These are phyloP conservation scores for Lagenaria siceraria DNA, from an alignment of 306 rosid genomes.

Conservation along the genomic window DNA sequence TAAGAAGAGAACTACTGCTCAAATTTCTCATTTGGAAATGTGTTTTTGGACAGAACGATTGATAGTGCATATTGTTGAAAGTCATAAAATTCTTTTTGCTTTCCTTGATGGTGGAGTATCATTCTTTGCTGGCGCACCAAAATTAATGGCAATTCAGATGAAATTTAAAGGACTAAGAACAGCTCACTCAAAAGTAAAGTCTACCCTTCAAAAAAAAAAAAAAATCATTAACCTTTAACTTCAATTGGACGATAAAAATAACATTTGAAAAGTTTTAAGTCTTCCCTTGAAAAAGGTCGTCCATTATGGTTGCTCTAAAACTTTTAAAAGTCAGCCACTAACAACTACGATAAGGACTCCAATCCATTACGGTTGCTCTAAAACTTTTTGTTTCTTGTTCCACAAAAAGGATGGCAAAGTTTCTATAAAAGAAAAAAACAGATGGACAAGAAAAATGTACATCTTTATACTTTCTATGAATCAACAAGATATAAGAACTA, in stretches of 20 bases:
- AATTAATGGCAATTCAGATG: not conserved
- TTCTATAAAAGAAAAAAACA: not conserved
- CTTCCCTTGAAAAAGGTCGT: not conserved
- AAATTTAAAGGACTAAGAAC: not conserved
- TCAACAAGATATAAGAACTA: not conserved
- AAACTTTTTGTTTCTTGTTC: not conserved
- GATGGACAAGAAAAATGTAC: not conserved
- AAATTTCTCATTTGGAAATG: not conserved
- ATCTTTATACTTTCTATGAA: not conserved
- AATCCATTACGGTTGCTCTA: too few species aligned
- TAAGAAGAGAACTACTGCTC: not conserved
- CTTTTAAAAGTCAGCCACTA: too few species aligned
- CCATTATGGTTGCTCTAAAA: too few species aligned
- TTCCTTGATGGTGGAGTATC: not conserved
- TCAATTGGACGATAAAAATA: too few species aligned
- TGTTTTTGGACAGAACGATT: not conserved
- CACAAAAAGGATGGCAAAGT: not conserved
- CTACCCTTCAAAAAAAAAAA: not conserved
- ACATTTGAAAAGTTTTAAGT: too few species aligned
- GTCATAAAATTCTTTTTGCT: not conserved
- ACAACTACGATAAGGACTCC: too few species aligned
- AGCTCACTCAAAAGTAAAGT: not conserved
- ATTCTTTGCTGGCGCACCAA: not conserved
- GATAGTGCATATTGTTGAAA: not conserved
- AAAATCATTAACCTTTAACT: too few species aligned